Percentiles rank a stretch among this genome's conserved stretches.
phyloP scores from a whole-genome alignment of 805 yeast species.

The Kuraishia piskuri region DNA sequence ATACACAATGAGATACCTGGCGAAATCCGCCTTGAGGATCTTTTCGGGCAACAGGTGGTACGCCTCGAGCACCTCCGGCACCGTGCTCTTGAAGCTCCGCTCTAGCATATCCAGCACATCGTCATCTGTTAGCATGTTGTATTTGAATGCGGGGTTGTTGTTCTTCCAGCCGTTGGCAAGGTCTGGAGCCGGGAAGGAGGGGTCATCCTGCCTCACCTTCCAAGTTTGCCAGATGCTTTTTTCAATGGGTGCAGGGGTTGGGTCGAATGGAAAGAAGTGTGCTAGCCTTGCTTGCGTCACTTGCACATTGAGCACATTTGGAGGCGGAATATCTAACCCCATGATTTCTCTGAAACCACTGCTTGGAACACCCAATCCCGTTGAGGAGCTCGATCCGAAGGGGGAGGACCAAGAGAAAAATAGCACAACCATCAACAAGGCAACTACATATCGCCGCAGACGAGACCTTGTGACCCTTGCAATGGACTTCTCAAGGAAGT shows the following conservation, averaged over 20 bases:
- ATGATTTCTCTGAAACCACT: not conserved
- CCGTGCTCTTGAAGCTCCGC: constrained; percentile 17
- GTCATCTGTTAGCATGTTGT: constrained; percentile 18
- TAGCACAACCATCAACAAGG: not conserved
- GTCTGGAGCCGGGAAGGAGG: constrained; percentile 24
- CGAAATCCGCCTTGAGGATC: constrained; percentile 43
- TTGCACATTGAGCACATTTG: not conserved
- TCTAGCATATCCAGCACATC: constrained; percentile 13
- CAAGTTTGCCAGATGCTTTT: constrained; percentile 14
- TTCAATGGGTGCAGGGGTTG: constrained; percentile 18
- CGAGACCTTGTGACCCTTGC: no score
- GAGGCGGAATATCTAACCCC: not conserved
- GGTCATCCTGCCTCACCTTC: constrained; percentile 21
- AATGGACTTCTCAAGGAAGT: no score
- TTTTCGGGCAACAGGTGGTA: constrained; percentile 46
- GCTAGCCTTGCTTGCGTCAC: constrained; percentile 19
- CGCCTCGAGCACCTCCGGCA: constrained; percentile 47
- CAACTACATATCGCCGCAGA: no score
- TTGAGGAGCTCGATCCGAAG: not conserved
- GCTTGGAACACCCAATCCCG: not conserved
- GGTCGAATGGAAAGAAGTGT: constrained; percentile 23
- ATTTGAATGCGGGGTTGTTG: constrained; percentile 21
- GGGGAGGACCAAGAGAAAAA: not conserved
- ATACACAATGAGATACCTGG: constrained; percentile 43
- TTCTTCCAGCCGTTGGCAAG: constrained; percentile 23